Evolutionary conservation across 2,329 filamentous ascomycete genomes (phyloP).

Genomic region (Fusarium nisikadoi): DNA sequence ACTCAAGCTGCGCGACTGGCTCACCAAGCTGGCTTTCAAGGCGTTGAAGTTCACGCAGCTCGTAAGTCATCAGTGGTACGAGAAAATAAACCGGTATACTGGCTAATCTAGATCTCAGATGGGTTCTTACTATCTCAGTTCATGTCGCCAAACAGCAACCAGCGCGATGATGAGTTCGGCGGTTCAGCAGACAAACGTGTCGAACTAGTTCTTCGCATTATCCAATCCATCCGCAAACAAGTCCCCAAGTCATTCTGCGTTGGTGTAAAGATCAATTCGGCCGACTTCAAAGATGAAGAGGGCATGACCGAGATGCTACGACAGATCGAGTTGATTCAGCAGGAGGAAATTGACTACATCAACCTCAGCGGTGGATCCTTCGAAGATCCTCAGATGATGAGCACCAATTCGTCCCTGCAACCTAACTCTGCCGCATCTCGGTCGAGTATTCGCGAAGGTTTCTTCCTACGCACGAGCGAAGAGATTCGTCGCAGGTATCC

Average conservation of each 20-base stretch:
- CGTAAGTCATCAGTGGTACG: neutral
- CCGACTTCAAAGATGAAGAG: neutral
- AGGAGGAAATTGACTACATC: neutral
- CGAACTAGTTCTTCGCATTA: neutral
- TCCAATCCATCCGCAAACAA: neutral
- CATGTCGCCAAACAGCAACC: neutral
- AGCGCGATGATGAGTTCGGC: neutral
- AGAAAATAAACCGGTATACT: neutral
- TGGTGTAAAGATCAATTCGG: neutral
- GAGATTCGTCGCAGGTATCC: neutral
- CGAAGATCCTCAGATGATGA: neutral
- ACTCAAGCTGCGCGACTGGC: neutral
- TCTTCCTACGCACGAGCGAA: neutral
- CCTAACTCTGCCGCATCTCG: fast-evolving
- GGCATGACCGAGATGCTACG: neutral
- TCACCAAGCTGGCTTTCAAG: neutral
- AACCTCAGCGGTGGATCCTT: neutral
- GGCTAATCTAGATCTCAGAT: neutral
- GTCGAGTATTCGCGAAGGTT: fast-evolving
- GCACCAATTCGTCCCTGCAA: neutral
- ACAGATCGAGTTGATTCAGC: neutral
- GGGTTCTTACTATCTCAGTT: neutral
- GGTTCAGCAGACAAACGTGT: neutral
- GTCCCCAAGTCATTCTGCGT: neutral
- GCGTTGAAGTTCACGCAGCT: neutral